A percentile compares a stretch with the other conserved stretches of the same genome.
Conservation (phyloP, 345 rosid genomes). For the Jatropha curcas region DNA sequence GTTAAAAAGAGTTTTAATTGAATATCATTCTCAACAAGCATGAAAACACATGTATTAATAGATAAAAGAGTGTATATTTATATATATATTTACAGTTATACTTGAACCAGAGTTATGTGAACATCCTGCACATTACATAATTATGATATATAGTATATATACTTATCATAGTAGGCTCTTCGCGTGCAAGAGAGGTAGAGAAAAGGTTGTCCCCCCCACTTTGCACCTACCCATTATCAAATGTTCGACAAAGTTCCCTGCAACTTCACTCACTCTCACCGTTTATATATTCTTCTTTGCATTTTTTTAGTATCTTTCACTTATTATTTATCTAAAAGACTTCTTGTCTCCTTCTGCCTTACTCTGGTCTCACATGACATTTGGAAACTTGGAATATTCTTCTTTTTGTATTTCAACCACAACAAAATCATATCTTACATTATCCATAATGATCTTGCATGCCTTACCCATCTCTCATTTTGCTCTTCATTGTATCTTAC, state of each 20-base stretch:
- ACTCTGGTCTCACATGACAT: neutral
- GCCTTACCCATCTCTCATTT: neutral
- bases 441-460: neutral
- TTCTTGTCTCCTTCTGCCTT: neutral
- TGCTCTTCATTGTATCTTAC: neutral
- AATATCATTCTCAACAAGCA: no score
- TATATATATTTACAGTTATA: no score
- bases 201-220: constrained; percentile 17
- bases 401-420: constrained; percentile 3
- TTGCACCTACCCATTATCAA: constrained; percentile 11
- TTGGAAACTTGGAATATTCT: constrained; percentile 25
- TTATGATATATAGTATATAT: no score
- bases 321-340: neutral
- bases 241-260: neutral
- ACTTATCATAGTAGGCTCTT: constrained; percentile 24
- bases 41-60: no score
- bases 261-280: constrained; percentile 10
- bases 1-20: no score
- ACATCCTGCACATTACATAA: no score
- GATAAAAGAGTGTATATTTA: no score
- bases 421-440: neutral
- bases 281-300: neutral
- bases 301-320: neutral
- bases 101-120: no score
- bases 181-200: constrained; percentile 34